phyloP scores from a whole-genome alignment of 2,329 filamentous ascomycete species.

The Chaetoscypha palmicola region DNA sequence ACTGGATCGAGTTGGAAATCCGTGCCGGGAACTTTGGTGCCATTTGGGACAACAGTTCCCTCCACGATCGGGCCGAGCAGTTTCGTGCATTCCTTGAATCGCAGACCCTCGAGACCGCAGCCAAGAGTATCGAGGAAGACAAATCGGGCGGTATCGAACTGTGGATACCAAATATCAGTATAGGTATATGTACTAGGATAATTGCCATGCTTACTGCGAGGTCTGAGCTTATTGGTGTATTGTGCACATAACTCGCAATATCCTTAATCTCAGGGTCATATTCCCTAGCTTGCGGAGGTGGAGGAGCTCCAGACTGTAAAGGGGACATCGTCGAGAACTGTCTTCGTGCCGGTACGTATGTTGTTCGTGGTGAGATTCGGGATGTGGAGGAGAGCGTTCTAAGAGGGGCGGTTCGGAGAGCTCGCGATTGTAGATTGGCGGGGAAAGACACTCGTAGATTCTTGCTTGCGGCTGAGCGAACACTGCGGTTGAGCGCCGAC shows the following conservation, averaged over 20 bases:
- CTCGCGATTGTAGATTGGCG: conserved; percentile 23
- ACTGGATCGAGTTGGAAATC: conserved; percentile 92
- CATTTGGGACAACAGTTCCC: conserved; percentile 86
- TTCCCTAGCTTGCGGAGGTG: conserved; percentile 46
- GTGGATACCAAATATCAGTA: conserved; percentile 18
- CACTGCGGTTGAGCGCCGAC: conserved; percentile 29
- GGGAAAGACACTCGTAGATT: conserved; percentile 23
- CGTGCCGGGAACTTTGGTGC: conserved; percentile 84
- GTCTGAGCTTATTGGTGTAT: conserved; percentile 83
- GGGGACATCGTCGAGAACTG: conserved; percentile 34
- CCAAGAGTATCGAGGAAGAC: conserved; percentile 96
- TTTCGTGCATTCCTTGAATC: conserved; percentile 94
- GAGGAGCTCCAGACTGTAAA: conserved; percentile 37
- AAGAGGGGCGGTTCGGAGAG: conserved; percentile 25
- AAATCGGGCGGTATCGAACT: conserved; percentile 94
- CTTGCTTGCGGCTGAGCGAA: conserved; percentile 26
- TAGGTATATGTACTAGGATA: conserved; percentile 1
- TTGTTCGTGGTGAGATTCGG: conserved; percentile 19
- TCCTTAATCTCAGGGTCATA: conserved; percentile 93
- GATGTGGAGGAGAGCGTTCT: conserved; percentile 9
- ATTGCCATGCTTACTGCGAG: conserved; percentile 66
- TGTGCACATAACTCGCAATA: conserved; percentile 91
- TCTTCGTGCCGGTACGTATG: conserved; percentile 13
- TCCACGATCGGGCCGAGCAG: conserved; percentile 86
- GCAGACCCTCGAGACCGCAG: conserved; percentile 90